These are phyloP conservation scores for Vitis hybrid DNA, from an alignment of 177 flowering plant genomes.

Conservation along the genomic window DNA sequence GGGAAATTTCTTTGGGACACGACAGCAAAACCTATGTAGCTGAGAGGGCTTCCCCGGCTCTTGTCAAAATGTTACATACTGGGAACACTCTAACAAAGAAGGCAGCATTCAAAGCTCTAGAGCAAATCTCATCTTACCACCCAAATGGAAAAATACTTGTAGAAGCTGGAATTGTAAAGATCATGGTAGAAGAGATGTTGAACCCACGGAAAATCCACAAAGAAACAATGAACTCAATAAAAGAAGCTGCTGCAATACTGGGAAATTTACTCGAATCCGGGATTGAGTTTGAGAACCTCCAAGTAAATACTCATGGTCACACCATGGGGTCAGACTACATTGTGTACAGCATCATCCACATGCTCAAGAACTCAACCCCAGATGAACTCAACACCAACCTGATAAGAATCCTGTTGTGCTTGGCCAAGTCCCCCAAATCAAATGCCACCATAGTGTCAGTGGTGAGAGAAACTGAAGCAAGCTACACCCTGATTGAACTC, in stretches of 20 bases:
- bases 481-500: slow-evolving; percentile 57
- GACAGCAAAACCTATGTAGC: slow-evolving; percentile 55
- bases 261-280: slow-evolving; percentile 72
- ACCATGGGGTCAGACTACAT: slow-evolving; percentile 65
- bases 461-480: slow-evolving; percentile 61
- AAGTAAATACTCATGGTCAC: slow-evolving; percentile 56
- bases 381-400: slow-evolving; percentile 53
- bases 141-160: slow-evolving; percentile 43
- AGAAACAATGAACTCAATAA: slow-evolving; percentile 49
- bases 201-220: slow-evolving; percentile 27
- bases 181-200: slow-evolving; percentile 67
- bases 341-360: slow-evolving; percentile 47
- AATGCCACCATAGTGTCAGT: slow-evolving; percentile 41
- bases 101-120: slow-evolving; percentile 59
- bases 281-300: slow-evolving; percentile 39
- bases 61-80: slow-evolving; percentile 54
- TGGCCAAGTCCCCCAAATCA: slow-evolving; percentile 46
- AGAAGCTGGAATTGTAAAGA: slow-evolving; percentile 51
- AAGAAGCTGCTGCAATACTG: slow-evolving; percentile 57
- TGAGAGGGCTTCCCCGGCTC: slow-evolving; percentile 51
- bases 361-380: slow-evolving; percentile 50
- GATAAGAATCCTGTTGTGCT: slow-evolving; percentile 53
- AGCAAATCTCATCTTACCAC: slow-evolving; percentile 53
- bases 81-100: slow-evolving; percentile 41
- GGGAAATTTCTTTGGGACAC: slow-evolving; percentile 48